A percentile compares a stretch with the other conserved stretches of the same genome.
Evolutionary conservation across 495 filamentous ascomycete genomes (phyloP).

Genomic region (Melanomma pulvis-pyrius): DNA sequence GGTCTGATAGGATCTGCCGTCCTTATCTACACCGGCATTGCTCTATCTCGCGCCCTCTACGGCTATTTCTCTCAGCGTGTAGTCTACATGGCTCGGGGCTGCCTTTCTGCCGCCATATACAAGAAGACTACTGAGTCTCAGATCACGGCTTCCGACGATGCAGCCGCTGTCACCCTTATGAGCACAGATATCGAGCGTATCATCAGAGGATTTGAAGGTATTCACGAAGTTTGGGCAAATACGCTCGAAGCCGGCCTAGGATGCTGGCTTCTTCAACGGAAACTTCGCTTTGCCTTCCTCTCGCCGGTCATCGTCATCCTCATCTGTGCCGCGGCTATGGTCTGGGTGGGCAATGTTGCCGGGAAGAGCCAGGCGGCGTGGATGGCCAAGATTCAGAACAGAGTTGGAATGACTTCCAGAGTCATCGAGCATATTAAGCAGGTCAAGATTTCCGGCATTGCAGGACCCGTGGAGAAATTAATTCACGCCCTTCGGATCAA

Average conservation of each 20-base stretch:
- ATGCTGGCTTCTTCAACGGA: background rate
- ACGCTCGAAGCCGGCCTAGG: background rate
- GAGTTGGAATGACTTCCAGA: background rate
- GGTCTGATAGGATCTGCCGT: too few species aligned
- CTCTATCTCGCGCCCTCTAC: too few species aligned
- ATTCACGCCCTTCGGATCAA: background rate
- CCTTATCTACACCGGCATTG: too few species aligned
- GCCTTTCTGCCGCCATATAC: too few species aligned
- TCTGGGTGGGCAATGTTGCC: background rate
- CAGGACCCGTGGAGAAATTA: background rate
- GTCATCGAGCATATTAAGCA: background rate
- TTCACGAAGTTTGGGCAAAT: slow-evolving; percentile 19
- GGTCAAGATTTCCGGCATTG: background rate
- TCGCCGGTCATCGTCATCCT: background rate
- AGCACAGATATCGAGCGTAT: slow-evolving; percentile 23
- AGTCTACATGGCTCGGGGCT: too few species aligned
- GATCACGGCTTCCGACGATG: too few species aligned
- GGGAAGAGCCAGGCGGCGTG: background rate
- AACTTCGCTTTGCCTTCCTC: background rate
- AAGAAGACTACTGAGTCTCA: too few species aligned
- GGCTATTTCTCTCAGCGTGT: too few species aligned
- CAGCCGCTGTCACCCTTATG: slow-evolving; percentile 27
- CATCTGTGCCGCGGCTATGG: background rate
- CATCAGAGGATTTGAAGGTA: background rate
- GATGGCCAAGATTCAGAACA: background rate